Conservation (phyloP, 2,329 filamentous ascomycete species). For the Cadophora luteo-olivacea region DNA sequence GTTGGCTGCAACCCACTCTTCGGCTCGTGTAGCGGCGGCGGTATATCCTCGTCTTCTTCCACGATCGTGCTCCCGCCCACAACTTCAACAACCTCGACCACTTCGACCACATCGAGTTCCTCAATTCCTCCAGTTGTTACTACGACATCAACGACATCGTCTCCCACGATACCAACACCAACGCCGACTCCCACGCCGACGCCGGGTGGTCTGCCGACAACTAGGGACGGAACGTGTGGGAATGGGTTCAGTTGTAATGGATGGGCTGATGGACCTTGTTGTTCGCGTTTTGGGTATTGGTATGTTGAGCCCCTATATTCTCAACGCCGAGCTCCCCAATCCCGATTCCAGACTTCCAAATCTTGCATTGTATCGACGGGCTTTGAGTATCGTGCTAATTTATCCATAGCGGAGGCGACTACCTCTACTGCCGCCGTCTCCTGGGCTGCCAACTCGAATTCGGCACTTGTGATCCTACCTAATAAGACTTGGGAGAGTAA, state of each 20-base stretch:
- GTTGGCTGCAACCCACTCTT: slow-evolving; percentile 20
- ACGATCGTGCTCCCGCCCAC: background rate
- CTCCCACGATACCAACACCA: background rate
- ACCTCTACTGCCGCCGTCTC: slow-evolving; percentile 13
- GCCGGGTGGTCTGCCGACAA: slow-evolving; percentile 16
- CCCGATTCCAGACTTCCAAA: too few species aligned
- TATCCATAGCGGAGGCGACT: slow-evolving; percentile 11
- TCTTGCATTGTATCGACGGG: too few species aligned
- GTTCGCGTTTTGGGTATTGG: slow-evolving; percentile 25
- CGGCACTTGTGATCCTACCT: slow-evolving; percentile 16
- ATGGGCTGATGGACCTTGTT: slow-evolving; percentile 28
- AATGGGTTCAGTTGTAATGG: slow-evolving; percentile 21
- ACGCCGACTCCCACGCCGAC: slow-evolving; percentile 1
- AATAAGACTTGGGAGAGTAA: background rate
- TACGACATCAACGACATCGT: background rate
- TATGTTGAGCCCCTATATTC: background rate
- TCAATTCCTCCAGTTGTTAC: slow-evolving; percentile 9
- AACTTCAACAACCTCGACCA: background rate
- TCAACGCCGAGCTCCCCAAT: background rate
- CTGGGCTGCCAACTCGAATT: slow-evolving; percentile 18
- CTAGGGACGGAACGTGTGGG: slow-evolving; percentile 28
- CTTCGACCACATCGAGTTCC: slow-evolving; percentile 9
- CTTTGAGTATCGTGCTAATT: background rate
- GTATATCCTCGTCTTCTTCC: slow-evolving; percentile 3
- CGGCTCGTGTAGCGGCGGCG: slow-evolving; percentile 9